phyloP scores from a whole-genome alignment of 2,329 filamentous ascomycete genomes.

The Stachybotrys chartarum region DNA sequence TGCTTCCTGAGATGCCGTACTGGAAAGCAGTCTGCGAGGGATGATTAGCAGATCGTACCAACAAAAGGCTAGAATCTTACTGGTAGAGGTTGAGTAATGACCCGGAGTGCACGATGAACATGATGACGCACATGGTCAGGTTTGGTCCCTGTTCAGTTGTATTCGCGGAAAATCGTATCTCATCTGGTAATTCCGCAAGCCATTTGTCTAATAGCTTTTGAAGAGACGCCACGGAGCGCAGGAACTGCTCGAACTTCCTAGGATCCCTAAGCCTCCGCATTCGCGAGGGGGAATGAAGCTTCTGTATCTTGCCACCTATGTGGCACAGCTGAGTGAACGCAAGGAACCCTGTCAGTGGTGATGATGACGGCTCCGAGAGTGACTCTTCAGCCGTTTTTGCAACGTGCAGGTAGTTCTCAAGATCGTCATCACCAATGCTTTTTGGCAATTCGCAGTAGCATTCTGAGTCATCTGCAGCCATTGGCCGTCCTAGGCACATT shows the following conservation, averaged over 20 bases:
- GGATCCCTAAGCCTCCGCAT: slow-evolving; percentile 6
- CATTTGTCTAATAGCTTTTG: slow-evolving; percentile 1
- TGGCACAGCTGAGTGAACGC: slow-evolving; percentile 17
- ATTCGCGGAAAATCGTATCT: slow-evolving; percentile 16
- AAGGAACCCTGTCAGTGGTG: slow-evolving; percentile 15
- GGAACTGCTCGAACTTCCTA: not conserved
- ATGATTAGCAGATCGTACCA: not conserved
- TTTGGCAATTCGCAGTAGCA: slow-evolving; percentile 19
- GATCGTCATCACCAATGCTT: slow-evolving; percentile 10
- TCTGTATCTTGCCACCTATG: slow-evolving; percentile 16
- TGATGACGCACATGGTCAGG: slow-evolving; percentile 19
- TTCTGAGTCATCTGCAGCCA: slow-evolving; percentile 17
- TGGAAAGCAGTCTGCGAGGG: not conserved
- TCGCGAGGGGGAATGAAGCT: slow-evolving; percentile 11
- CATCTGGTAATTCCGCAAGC: slow-evolving; percentile 9
- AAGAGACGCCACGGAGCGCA: not conserved
- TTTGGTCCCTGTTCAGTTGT: slow-evolving; percentile 6
- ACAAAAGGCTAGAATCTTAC: not conserved
- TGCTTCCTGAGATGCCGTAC: not conserved
- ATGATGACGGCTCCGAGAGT: not conserved
- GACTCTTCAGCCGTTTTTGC: not conserved
- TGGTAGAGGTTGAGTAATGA: slow-evolving; percentile 17
- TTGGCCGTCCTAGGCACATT: slow-evolving; percentile 19
- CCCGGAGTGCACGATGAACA: slow-evolving; percentile 19
- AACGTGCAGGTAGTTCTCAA: slow-evolving; percentile 12